A percentile compares a stretch with the other conserved stretches of the same genome.
Evolutionary conservation across 73 alveolate genomes (phyloP).

Genomic region (Paramecium sonneborni): DNA sequence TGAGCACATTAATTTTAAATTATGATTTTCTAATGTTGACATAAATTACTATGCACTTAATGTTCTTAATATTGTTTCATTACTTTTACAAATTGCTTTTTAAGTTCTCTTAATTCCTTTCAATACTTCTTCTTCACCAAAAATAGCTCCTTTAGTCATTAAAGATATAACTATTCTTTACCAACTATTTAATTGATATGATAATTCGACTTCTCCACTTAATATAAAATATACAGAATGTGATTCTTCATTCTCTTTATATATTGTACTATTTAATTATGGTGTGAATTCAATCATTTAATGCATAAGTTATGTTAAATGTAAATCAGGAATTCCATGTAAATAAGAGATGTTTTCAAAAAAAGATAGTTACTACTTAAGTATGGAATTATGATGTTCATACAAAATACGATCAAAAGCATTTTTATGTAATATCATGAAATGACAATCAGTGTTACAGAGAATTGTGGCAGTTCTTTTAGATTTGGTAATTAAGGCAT

Average conservation of each 20-base stretch:
- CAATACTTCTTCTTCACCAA: neutral
- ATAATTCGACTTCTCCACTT: neutral
- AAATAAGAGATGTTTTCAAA: neutral
- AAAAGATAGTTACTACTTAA: neutral
- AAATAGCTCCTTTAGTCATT: neutral
- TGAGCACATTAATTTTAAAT: neutral
- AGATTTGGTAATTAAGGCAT: neutral
- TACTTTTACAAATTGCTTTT: neutral
- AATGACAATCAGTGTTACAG: no score
- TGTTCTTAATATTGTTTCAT: neutral
- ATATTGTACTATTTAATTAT: neutral
- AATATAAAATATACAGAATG: neutral
- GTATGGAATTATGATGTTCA: neutral
- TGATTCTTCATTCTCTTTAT: neutral
- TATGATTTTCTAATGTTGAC: neutral
- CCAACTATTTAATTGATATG: neutral
- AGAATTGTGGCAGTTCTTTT: neutral
- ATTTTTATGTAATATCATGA: constrained; percentile 76
- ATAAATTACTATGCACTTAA: neutral
- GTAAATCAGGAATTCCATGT: neutral
- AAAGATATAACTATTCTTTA: neutral
- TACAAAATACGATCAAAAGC: constrained; percentile 73
- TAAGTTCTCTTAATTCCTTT: neutral
- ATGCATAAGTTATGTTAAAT: neutral
- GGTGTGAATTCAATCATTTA: neutral